Evolutionary conservation across 768 basidiomycete genomes (phyloP).

Genomic region (Mycena crocata): DNA sequence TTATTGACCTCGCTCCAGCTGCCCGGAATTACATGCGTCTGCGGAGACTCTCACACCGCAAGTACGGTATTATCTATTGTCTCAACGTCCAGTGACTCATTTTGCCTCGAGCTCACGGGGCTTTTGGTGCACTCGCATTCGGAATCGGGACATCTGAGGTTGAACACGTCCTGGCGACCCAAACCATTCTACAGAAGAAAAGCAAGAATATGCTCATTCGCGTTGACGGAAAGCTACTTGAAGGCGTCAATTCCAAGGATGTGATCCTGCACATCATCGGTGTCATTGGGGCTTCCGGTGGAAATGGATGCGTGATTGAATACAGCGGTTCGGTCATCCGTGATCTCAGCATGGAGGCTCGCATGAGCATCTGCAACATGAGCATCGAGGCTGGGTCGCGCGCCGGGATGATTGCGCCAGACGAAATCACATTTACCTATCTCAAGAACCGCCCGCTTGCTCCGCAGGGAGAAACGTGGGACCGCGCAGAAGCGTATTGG

Average conservation of each 20-base stretch:
- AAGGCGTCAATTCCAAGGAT: conserved; percentile 90
- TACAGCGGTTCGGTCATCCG: conserved; percentile 91
- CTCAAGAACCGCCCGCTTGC: conserved; percentile 83
- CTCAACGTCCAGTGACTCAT: not conserved
- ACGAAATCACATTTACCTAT: conserved; percentile 88
- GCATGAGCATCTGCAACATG: conserved; percentile 95
- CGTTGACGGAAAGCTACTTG: conserved; percentile 82
- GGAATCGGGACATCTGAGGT: conserved; percentile 95
- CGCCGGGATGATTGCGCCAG: conserved; percentile 93
- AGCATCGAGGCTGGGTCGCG: conserved; percentile 94
- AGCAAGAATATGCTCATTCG: conserved; percentile 93
- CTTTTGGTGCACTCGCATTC: conserved; percentile 92
- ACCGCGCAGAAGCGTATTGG: conserved; percentile 87
- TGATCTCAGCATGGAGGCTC: conserved; percentile 87
- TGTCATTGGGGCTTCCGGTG: conserved; percentile 89
- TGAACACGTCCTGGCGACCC: conserved; percentile 93
- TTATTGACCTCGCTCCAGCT: conserved; percentile 53
- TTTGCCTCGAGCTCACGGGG: conserved; percentile 88
- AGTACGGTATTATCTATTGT: conserved; percentile 75
- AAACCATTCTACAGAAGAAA: conserved; percentile 90
- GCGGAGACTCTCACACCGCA: conserved; percentile 94
- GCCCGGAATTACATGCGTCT: conserved; percentile 85
- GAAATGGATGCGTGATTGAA: conserved; percentile 90
- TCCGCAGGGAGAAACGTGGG: conserved; percentile 88
- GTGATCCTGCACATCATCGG: conserved; percentile 92